A percentile compares a stretch with the other conserved stretches of the same genome.
phyloP scores from a whole-genome alignment of 352 stramenopile species.

The Aphanomyces cochlioides region DNA sequence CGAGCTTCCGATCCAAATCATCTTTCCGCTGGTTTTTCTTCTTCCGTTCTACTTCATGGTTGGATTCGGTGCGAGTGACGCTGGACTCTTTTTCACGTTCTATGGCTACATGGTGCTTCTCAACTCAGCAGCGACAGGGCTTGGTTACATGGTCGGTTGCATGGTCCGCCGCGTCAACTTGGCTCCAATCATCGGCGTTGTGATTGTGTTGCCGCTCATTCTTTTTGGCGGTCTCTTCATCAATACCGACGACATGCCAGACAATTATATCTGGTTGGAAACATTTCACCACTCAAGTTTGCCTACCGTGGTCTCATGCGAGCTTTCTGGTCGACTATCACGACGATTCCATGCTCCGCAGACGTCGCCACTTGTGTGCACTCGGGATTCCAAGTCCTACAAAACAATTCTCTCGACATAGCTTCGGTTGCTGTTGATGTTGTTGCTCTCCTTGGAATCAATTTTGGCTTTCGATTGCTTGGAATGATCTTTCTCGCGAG shows the following conservation, averaged over 20 bases:
- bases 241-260: constrained; percentile 39
- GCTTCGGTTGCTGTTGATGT: constrained; percentile 16
- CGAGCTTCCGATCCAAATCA: constrained; percentile 44
- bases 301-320: constrained; percentile 30
- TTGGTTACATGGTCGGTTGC: constrained; percentile 45
- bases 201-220: constrained; percentile 43
- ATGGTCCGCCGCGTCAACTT: constrained; percentile 36
- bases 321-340: constrained; percentile 18
- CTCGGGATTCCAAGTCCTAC: constrained; percentile 5
- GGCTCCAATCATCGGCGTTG: constrained; percentile 38
- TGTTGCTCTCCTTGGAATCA: constrained; percentile 1
- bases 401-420: not conserved
- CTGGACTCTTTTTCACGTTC: constrained; percentile 38
- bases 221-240: constrained; percentile 47
- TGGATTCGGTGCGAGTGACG: constrained; percentile 38
- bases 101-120: constrained; percentile 44
- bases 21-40: constrained; percentile 45
- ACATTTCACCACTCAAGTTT: constrained; percentile 48
- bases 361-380: not conserved
- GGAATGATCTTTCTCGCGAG: not conserved
- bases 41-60: constrained; percentile 42
- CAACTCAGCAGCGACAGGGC: constrained; percentile 36
- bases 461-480: constrained; percentile 16
- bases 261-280: constrained; percentile 46
- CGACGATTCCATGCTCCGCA: constrained; percentile 6